Base-by-base conservation (phyloP, 148 eudicot genomes). In the Silene uniflora region DNA sequence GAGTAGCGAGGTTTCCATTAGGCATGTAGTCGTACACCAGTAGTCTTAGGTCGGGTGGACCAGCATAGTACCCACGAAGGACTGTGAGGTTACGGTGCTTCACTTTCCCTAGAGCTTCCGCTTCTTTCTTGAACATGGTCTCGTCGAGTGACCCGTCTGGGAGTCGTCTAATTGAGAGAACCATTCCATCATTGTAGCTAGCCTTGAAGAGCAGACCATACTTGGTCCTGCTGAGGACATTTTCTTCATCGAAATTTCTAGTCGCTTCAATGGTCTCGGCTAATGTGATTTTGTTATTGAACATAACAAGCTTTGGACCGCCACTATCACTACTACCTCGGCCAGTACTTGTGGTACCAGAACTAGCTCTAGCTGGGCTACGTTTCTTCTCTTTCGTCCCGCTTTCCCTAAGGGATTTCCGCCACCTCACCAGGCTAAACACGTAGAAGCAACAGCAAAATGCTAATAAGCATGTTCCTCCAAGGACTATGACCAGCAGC, bases 251-350 rank as follows among this genome's bases (percentile, higher is more conserved):
- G 18, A 91, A 91, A 19, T 89, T 84, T 73, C 93, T 82, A 0
- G 97, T 91, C 8, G 97, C 97, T 78, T 91, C 90, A 3, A 91
- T 56, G n/a, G 93, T 85, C 67, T 91, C 97, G 9, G 93, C 90
- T 44, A 85, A 83, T 2, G 97, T 88, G 72, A 91, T 84, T 76
- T 86, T 89, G 83, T 82, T 83, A 71, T 86, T 90, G 85, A 92
- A 92, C 91, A 92, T 90, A 6, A 89, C 87, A n/a, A 92, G 90
- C 74, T 86, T 92, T 17, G 95, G 95, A 16, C 82, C 90, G 49
- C 90, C 86, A 73, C 79, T 91, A n/a, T 87, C 89, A n/a, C 89
- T 85, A 52, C 97, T 88, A 17, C 91, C 76, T 7, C 97, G 89
- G 44, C 87, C 86, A 8, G 79, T 73, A 46, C 91, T 85, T 73